These are phyloP conservation scores for Litchi chinensis DNA, from an alignment of 345 rosid species.

Conservation along the genomic window DNA sequence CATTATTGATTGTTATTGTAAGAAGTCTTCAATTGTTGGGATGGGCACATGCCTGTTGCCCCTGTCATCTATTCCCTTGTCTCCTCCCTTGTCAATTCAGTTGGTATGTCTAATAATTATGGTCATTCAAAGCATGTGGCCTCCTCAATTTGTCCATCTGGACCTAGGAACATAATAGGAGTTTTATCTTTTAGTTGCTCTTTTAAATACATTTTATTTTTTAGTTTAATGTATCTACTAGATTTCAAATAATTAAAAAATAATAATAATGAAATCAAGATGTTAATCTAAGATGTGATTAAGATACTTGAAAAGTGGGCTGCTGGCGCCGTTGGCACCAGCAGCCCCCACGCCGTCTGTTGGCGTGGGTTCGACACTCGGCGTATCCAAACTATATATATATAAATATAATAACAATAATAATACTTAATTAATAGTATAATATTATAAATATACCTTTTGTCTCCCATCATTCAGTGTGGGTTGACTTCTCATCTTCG, in stretches of 20 bases:
- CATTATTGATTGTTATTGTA: background rate
- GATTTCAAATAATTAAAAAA: too few species aligned
- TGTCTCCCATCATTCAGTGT: too few species aligned
- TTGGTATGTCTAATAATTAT: conserved; percentile 1
- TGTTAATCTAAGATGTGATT: background rate
- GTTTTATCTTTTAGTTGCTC: background rate
- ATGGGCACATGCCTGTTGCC: background rate
- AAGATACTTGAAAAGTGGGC: background rate
- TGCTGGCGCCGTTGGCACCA: too few species aligned
- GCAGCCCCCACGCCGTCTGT: too few species aligned
- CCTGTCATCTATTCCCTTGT: conserved; percentile 1
- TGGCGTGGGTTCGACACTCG: too few species aligned
- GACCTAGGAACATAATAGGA: background rate
- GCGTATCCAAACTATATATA: too few species aligned
- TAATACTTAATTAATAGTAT: too few species aligned
- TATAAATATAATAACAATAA: too few species aligned
- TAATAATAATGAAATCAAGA: background rate
- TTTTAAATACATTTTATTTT: too few species aligned
- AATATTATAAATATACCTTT: too few species aligned
- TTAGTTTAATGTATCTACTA: too few species aligned
- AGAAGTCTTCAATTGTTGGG: background rate
- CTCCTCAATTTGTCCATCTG: background rate
- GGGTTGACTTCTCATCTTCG: too few species aligned
- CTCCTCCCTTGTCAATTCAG: background rate
- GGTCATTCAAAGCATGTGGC: background rate